Evolutionary conservation across 2,329 filamentous ascomycete genomes (phyloP).

Genomic region (Colletotrichum camelliae): DNA sequence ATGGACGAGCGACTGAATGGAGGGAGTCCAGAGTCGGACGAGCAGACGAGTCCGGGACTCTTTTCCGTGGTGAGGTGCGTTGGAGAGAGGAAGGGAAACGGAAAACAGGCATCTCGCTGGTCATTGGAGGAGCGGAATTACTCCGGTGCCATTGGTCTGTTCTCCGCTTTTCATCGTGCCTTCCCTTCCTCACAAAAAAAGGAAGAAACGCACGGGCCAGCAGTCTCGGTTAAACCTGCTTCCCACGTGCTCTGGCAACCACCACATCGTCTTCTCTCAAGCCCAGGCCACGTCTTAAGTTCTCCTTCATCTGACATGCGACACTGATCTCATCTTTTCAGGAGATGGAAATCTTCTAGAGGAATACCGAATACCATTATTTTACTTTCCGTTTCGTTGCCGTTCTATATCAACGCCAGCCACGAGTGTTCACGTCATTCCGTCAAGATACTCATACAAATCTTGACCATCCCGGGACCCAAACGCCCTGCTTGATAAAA

Average conservation of each 20-base stretch:
- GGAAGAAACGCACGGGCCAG: neutral
- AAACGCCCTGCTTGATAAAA: neutral
- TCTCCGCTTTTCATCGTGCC: neutral
- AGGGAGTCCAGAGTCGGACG: neutral
- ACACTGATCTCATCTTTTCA: neutral
- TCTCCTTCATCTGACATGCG: neutral
- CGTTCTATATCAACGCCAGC: neutral
- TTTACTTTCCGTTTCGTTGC: neutral
- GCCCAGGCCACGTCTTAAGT: neutral
- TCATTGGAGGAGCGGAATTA: constrained; percentile 1
- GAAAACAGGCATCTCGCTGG: neutral
- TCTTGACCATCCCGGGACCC: neutral
- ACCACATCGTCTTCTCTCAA: neutral
- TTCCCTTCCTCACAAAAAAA: neutral
- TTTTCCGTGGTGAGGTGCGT: neutral
- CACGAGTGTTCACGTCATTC: neutral
- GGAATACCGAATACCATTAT: neutral
- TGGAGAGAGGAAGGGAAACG: neutral
- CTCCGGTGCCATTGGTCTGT: neutral
- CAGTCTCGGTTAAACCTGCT: neutral
- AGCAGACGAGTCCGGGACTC: neutral
- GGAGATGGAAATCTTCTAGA: neutral
- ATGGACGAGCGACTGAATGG: neutral
- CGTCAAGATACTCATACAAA: neutral
- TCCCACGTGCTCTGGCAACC: neutral